Base-by-base conservation (phyloP, 2,329 filamentous ascomycete species). In the Fusarium agapanthi region DNA sequence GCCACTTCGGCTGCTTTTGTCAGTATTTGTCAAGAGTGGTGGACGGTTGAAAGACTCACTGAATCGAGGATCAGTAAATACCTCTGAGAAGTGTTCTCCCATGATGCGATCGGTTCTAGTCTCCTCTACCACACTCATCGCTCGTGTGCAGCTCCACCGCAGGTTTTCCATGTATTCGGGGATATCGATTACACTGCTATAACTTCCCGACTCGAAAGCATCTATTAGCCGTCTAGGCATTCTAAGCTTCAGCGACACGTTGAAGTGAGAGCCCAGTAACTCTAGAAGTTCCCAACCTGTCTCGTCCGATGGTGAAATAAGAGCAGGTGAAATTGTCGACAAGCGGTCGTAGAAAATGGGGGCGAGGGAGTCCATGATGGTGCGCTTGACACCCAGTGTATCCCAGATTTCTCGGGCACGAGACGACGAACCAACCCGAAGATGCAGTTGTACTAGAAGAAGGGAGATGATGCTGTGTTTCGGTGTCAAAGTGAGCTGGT, bases 311-410 rank as follows among this genome's bases (percentile, higher is more conserved):
- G 80, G 69, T 24, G 80, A 76, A 70, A 85, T 69, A 61, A 83
- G 67, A 14, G 75, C 72, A 0, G 88, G 88, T 0, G 88, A 81
- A 5, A 89, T 76, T 2, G 83, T 86, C 3, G 87, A 87, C 11
- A 90, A 79, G 5, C 88, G 84, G 74, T 90, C 88, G 67, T 87
- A 86, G 65, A 88, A 88, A 3, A 88, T 79, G 1, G 87, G 85
- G 6, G 83, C 87, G 1, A 90, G 81, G 0, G 87, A 86, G 69
- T 90, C 88, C n/a, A 88, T 84, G 34, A 89, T 87, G 0, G 86
- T 87, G 28, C 88, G 84, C 78, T 90, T 90, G 5, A 90, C 84
- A 7, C 84, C 86, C 15, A 89, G 81, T 0, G 82, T 82, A 16
- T 83, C 80, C 87, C 88, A 90, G 5, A 88, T 78, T 38, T 84